Percentiles rank a stretch among this genome's conserved stretches.
Evolutionary conservation across 371 early-diverging fungal genomes (phyloP).

Genomic region (Lichtheimia ramosa): DNA sequence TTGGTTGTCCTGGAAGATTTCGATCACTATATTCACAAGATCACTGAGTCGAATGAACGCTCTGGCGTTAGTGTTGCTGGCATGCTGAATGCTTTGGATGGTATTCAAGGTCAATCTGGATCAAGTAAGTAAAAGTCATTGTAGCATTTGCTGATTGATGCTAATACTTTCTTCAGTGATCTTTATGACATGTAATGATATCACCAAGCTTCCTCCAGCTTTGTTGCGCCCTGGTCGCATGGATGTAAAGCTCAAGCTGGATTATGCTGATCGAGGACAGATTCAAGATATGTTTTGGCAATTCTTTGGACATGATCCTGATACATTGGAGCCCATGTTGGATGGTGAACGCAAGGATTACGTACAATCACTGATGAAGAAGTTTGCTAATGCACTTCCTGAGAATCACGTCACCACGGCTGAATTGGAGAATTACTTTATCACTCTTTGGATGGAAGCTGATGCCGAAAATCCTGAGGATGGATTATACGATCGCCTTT

Average conservation of each 20-base stretch:
- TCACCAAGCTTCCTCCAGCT: constrained; percentile 91
- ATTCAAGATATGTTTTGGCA: constrained; percentile 55
- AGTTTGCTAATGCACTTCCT: constrained; percentile 27
- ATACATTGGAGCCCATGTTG: constrained; percentile 17
- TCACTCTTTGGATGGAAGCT: constrained; percentile 22
- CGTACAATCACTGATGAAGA: neutral
- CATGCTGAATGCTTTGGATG: constrained; percentile 82
- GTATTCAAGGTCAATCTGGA: constrained; percentile 66
- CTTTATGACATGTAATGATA: constrained; percentile 96
- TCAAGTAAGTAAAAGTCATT: constrained; percentile 25
- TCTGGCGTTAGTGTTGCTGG: constrained; percentile 25
- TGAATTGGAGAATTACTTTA: constrained; percentile 45
- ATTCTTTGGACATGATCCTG: constrained; percentile 37
- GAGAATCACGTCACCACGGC: constrained; percentile 46
- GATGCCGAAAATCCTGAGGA: constrained; percentile 13
- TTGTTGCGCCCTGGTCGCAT: constrained; percentile 96
- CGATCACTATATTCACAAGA: constrained; percentile 59
- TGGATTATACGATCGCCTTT: constrained; percentile 7
- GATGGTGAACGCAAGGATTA: constrained; percentile 9
- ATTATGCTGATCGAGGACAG: constrained; percentile 73
- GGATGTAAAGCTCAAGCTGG: constrained; percentile 86
- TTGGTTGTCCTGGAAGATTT: constrained; percentile 96
- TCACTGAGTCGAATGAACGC: constrained; percentile 39
- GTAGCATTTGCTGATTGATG: no score
- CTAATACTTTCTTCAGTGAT: constrained; percentile 44